phyloP scores from a whole-genome alignment of 495 filamentous ascomycete species.

The Penicillium ochrochloron region DNA sequence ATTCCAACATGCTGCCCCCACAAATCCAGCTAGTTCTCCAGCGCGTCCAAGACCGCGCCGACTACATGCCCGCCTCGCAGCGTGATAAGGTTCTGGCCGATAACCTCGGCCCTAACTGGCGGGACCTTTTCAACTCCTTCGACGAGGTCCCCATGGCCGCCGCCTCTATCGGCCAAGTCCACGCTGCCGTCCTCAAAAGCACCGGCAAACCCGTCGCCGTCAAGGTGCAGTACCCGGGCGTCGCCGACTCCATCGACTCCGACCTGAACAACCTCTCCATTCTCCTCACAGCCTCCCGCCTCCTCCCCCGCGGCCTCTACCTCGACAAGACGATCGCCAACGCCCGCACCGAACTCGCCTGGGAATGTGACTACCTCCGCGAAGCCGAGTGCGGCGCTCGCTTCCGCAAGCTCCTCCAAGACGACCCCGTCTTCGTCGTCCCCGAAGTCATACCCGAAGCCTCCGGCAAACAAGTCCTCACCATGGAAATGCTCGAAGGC shows the following conservation, averaged over 20 bases:
- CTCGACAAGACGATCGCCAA: constrained; percentile 98
- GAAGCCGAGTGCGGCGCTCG: constrained; percentile 79
- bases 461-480: constrained; percentile 84
- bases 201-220: constrained; percentile 81
- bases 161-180: constrained; percentile 97
- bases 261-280: constrained; percentile 92
- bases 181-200: constrained; percentile 79
- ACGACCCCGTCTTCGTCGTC: constrained; percentile 78
- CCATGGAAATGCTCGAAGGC: constrained; percentile 89
- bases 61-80: constrained; percentile 96
- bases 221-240: constrained; percentile 98
- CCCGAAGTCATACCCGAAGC: constrained; percentile 79
- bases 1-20: constrained; percentile 91
- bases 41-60: constrained; percentile 93
- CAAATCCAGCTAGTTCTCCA: constrained; percentile 86
- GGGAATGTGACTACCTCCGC: constrained; percentile 95
- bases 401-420: constrained; percentile 72
- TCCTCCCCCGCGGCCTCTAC: constrained; percentile 90
- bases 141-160: constrained; percentile 92
- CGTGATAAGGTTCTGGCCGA: constrained; percentile 77
- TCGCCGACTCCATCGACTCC: constrained; percentile 91
- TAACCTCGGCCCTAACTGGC: constrained; percentile 86
- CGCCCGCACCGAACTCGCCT: constrained; percentile 87
- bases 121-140: constrained; percentile 80
- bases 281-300: constrained; percentile 83